Evolutionary conservation across 129 eudicot genomes (phyloP), one percentile per base, ranked within the genome.

Genomic region (Arctium minus): DNA sequence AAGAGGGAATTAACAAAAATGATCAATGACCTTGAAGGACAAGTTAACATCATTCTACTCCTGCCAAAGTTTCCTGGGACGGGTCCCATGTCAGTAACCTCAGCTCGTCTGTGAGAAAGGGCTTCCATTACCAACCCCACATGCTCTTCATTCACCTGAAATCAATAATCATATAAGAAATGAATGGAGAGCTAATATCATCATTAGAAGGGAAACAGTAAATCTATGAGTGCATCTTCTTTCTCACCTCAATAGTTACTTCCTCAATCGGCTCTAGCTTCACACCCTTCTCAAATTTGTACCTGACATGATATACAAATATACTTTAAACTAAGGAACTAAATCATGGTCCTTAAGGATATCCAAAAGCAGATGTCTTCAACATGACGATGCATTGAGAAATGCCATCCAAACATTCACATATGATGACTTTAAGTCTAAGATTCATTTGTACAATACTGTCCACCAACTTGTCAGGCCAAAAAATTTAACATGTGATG

Each of bases 201-300:
- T 36, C 50, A 81, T n/a, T 53, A 3, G 36, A 32, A 50, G 33
- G 27, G 15, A 32, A 33, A 37, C 12, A 10, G 42, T 44, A 70
- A 10, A 81, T 72, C 78, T 31, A 36, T 13, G 70, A 48, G 53
- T 39, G 79, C 30, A 29, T 74, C 8, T 8, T 31, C 15, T 69
- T 38, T 32, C 76, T 60, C 72, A 92, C 99, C 97, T 91, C 99
- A 53, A 96, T 89, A 18, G 97, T 96, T 67, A 96, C 99, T 96
- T 96, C 99, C 86, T 96, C 99, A 76, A 96, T 84, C 70, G 99
- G 99, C 88, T 96, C 99, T 75, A 96, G 89, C 93, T 89, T 96
- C 78, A 86, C 86, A 38, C 92, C 88, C 0, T 89, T 90, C 81
- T 91, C 97, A 30, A 22, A 82, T 83, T 96, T 91, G 85, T 96